Base-by-base conservation (phyloP, 805 yeast genomes). In the Ogataea philodendri region DNA sequence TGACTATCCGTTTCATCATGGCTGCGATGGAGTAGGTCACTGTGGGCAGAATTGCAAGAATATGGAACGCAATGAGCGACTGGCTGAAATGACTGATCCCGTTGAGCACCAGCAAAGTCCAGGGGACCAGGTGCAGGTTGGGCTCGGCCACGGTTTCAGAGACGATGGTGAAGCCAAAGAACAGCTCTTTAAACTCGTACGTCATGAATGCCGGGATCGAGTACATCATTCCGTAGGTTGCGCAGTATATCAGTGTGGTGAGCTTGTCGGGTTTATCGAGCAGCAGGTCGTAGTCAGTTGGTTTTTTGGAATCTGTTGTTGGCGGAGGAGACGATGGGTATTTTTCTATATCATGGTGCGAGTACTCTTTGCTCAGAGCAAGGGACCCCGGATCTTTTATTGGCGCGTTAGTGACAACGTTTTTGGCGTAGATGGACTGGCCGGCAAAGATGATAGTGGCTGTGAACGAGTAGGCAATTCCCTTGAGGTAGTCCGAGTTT, bases 341-440 rank as follows among this genome's bases (percentile, higher is more conserved):
- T 22, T 41, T 38, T 18, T 42, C 49, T 5, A 38, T 9, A 15
- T 45, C 49, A 5, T 22, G 23, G 2, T 19, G 15, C 14, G 20
- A 8, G 6, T 14, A 13, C 9, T 26, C 36, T 11, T 30, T 31
- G 27, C 22, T 32, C 3, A 48, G 22, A 8, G 51, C 49, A 14
- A 48, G 32, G 7, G 43, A 38, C 4, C 49, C 49, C 2, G 50
- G 50, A 22, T 35, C 39, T 15, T 21, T 29, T 11, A 18, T 16
- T 6, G 14, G 31, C 8, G 30, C 25, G 18, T 26, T 23, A 5
- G 89, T 85, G 43, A 87, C 74, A 24, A 88, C 78, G 45, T 78
- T 81, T 61, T 88, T 88, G 23, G 93, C 88, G 59, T 85, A 87
- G 28, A 88, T 84, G 55, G 87, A 87, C 54, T 87, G 95, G 3